Evolutionary conservation across 441 rosid species (phyloP).

Genomic region (Gossypium davidsonii): DNA sequence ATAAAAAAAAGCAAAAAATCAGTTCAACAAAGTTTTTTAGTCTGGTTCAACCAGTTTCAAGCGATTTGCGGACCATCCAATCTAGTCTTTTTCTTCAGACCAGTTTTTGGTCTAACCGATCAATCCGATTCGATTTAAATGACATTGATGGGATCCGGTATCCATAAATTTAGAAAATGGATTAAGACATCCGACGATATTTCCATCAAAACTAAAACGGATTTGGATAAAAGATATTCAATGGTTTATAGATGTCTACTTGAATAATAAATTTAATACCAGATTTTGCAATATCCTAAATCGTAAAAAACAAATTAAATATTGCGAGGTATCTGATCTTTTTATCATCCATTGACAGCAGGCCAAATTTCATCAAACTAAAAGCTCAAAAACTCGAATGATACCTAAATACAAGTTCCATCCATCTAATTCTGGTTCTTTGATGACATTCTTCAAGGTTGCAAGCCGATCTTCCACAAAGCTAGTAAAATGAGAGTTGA

Average conservation of each 20-base stretch:
- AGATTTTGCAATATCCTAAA: background rate
- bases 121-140: too few species aligned
- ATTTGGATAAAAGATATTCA: background rate
- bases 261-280: background rate
- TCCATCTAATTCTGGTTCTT: conserved; percentile 71
- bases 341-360: background rate
- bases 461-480: conserved; percentile 93
- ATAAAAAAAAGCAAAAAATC: too few species aligned
- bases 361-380: background rate
- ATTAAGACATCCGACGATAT: background rate
- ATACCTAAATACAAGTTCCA: conserved; percentile 83
- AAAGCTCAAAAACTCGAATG: background rate
- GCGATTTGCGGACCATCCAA: too few species aligned
- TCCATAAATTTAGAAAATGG: background rate
- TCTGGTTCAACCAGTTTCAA: too few species aligned
- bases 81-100: too few species aligned
- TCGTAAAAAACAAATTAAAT: background rate
- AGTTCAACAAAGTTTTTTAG: too few species aligned
- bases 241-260: background rate
- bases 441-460: conserved; percentile 81
- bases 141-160: background rate
- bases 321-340: background rate
- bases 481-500: conserved; percentile 31
- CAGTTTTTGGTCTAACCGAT: too few species aligned
- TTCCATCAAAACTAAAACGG: background rate